Conservation (phyloP, 2,329 filamentous ascomycete species). For the Parafenestella ontariensis region DNA sequence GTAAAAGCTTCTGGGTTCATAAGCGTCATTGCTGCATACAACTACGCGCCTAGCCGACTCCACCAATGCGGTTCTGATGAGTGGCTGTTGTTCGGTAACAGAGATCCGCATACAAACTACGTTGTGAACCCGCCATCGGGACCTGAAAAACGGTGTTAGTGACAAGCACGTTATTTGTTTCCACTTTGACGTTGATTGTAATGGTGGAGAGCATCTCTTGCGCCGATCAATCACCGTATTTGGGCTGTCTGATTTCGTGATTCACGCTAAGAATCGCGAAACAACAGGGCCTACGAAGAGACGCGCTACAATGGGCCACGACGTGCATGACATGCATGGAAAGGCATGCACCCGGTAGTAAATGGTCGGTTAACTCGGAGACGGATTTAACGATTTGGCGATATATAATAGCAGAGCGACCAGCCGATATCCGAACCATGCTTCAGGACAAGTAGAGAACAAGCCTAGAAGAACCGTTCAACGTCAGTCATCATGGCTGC, state of each 20-base stretch:
- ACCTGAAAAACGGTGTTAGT: neutral
- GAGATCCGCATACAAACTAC: neutral
- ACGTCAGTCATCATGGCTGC: constrained; percentile 3
- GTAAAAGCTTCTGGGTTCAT: neutral
- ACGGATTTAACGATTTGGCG: neutral
- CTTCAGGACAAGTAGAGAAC: neutral
- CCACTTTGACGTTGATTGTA: constrained; percentile 12
- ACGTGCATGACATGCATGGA: neutral
- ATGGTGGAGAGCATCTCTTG: neutral
- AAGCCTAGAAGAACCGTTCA: neutral
- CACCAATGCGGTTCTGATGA: neutral
- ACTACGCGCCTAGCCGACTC: neutral
- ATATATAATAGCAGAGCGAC: neutral
- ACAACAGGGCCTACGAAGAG: neutral
- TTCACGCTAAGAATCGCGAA: constrained; percentile 22
- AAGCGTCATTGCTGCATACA: neutral
- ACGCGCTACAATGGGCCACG: neutral
- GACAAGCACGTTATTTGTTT: constrained; percentile 18
- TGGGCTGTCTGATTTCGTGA: constrained; percentile 12
- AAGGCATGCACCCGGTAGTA: neutral
- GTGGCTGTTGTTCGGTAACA: neutral
- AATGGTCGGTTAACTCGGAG: neutral
- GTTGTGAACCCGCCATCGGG: neutral
- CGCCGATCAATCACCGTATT: constrained; percentile 9
- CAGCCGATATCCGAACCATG: neutral